Evolutionary conservation across 768 basidiomycete genomes (phyloP).

Genomic region (Cubamyces sp.): DNA sequence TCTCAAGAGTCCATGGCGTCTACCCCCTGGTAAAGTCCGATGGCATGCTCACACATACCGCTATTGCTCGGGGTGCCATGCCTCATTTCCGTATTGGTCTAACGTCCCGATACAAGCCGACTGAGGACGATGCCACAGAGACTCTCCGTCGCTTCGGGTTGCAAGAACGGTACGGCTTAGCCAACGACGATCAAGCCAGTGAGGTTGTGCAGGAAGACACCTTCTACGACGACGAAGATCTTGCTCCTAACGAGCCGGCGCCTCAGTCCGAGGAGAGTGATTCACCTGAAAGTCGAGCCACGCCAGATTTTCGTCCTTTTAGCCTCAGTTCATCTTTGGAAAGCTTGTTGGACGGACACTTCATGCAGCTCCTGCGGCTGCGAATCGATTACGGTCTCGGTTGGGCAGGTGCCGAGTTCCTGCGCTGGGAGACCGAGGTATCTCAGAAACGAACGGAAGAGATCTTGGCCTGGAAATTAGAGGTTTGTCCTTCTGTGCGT

Average conservation of each 20-base stretch:
- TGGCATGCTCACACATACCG: constrained; percentile 43
- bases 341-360: constrained; percentile 57
- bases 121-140: constrained; percentile 49
- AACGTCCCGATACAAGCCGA: constrained; percentile 62
- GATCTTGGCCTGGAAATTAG: constrained; percentile 39
- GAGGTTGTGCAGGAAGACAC: constrained; percentile 35
- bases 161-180: constrained; percentile 39
- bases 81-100: constrained; percentile 68
- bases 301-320: constrained; percentile 57
- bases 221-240: constrained; percentile 18
- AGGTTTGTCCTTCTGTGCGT: constrained; percentile 33
- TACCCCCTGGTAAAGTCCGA: constrained; percentile 57
- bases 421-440: constrained; percentile 50
- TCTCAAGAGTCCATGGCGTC: constrained; percentile 55
- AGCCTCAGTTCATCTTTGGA: constrained; percentile 69
- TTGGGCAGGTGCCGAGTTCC: constrained; percentile 71
- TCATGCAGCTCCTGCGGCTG: constrained; percentile 56
- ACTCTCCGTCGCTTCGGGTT: constrained; percentile 55
- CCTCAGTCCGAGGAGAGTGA: constrained; percentile 34
- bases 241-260: constrained; percentile 9
- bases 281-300: constrained; percentile 8
- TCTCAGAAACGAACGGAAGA: constrained; percentile 46
- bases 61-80: constrained; percentile 39
- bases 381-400: constrained; percentile 56
- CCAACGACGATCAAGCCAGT: not conserved